Percentiles rank a stretch among this genome's conserved stretches.
phyloP scores from a whole-genome alignment of 208 protist species.

The Leishmania gerbilli region DNA sequence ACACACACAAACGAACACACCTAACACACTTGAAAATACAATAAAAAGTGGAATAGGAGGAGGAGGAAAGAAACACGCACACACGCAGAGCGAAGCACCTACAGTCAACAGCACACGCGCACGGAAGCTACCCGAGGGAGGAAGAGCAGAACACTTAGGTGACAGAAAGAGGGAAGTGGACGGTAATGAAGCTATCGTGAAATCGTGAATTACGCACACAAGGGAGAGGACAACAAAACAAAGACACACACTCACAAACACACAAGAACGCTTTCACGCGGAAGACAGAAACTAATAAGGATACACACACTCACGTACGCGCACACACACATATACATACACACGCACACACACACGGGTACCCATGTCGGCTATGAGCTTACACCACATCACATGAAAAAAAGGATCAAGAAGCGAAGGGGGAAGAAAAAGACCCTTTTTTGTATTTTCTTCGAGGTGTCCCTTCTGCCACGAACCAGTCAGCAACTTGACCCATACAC shows the following conservation, averaged over 20 bases:
- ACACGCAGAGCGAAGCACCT: background rate
- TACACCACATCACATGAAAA: background rate
- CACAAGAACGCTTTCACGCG: background rate
- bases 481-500: background rate
- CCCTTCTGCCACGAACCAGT: background rate
- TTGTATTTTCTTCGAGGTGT: background rate
- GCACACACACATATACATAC: background rate
- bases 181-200: background rate
- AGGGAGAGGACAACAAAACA: background rate
- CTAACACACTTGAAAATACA: background rate
- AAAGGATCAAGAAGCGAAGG: background rate
- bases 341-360: background rate
- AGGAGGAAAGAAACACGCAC: background rate
- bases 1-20: background rate
- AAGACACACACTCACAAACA: background rate
- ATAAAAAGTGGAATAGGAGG: background rate
- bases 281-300: background rate
- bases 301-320: background rate
- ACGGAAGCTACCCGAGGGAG: background rate
- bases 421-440: background rate
- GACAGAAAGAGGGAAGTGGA: conserved; percentile 4
- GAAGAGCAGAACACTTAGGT: background rate
- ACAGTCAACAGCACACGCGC: background rate
- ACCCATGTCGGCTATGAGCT: background rate
- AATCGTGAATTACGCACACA: background rate